Base-by-base conservation (phyloP, 169 alveolate species). In the Miamiensis avidus region DNA sequence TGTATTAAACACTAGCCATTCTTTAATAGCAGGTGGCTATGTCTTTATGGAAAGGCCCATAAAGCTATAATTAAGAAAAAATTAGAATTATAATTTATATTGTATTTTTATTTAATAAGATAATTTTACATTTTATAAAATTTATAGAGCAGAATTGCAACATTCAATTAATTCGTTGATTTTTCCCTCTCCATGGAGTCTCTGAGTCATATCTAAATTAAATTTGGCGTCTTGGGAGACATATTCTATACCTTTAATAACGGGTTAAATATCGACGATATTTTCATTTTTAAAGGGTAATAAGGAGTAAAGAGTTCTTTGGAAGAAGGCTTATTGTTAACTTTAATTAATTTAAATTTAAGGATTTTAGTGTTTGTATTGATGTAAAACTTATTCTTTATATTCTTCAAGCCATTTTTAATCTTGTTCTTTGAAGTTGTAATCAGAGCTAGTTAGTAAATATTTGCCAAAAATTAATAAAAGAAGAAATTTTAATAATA, bases 11-110 rank as follows among this genome's bases (percentile, higher is more conserved):
- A 72, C 79, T 82, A 27, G 95, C 91, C 34, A 93, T 72, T 81
- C 89, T 91, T 0, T 93, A 78, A 64, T 88, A 81, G 30, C 96
- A 93, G 49, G 78, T 49, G 31, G 93, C 92, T 1, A 88, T 78
- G 1, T 93, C 96, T 72, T 86, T 93, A 72, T 87, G 86, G 76
- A 89, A 76, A 25, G 93, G 93, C 4, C 96, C 96, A 31, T 90
- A 82, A 27, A 93, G 79, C 82, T 91, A 76, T 25, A 25, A 25
- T 74, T 25, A 74, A 25, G 11, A 25, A 74, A 25, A 25, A 25
- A 25, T 25, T 25, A 74, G 20, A 25, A 25, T 25, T 1, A 1
- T 73, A 29, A 16, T 73, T 73, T 16, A 73, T 29, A 16, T 30
- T 15, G 0, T 4, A 31, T 0, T 81, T 81, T 29, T 65, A 26